Conservation (phyloP, 1,284 basidiomycete species). For the Lentinula novae-zelandiae region DNA sequence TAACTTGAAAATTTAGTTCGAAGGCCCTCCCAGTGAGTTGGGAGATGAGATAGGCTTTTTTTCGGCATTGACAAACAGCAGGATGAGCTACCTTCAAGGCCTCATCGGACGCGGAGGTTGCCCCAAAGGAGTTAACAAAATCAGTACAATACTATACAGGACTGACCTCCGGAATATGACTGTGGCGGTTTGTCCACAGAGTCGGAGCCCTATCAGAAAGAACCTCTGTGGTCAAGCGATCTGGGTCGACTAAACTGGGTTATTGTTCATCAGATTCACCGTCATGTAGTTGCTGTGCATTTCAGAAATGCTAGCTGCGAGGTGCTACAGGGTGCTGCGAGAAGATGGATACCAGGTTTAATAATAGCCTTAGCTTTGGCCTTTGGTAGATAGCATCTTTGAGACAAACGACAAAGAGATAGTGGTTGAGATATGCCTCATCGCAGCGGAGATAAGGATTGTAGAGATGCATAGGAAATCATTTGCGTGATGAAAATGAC, state of each 20-base stretch:
- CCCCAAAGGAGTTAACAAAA: not conserved
- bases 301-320: not conserved
- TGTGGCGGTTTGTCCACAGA: not conserved
- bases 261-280: not conserved
- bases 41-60: not conserved
- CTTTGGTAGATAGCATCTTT: not conserved
- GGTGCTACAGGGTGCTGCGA: not conserved
- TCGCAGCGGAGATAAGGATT: not conserved
- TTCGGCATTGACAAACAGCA: not conserved
- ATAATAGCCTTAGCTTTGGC: not conserved
- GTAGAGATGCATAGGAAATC: not conserved
- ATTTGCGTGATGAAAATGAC: not conserved
- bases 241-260: no score
- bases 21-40: no score
- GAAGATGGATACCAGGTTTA: not conserved
- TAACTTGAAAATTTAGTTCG: no score
- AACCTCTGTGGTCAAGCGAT: no score
- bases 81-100: not conserved
- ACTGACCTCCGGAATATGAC: not conserved
- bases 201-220: not conserved
- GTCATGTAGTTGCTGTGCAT: no score
- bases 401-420: not conserved
- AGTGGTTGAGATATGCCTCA: not conserved
- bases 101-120: not conserved
- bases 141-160: not conserved